Base-by-base conservation (phyloP, 441 rosid species). In the Hypseocharis bilobata region DNA sequence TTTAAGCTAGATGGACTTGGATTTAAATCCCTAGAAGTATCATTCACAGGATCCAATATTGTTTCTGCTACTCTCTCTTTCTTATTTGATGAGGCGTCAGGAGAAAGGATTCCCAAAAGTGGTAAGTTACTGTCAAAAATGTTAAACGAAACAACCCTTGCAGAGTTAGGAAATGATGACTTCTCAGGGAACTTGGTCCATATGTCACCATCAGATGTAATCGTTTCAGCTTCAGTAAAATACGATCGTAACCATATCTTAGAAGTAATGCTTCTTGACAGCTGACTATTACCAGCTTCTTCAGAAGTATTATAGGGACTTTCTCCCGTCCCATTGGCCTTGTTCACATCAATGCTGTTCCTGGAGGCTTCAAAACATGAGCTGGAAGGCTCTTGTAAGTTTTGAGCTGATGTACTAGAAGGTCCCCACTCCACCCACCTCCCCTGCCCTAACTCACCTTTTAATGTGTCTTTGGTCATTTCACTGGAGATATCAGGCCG, bases 351-450 rank as follows among this genome's bases (percentile, higher is more conserved):
- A 14, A 60, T 25, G 60, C n/a, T 63, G 71, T 77, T 58, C 60
- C 75, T 72, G 62, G 71, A 61, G 51, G 74, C 78, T 60, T 74
- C 77, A 72, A 55, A 72, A 70, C 57, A 73, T 55, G 62, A 57
- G 68, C 61, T 47, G 64, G 45, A 70, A 73, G 74, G 61, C 49
- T 68, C 79, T 59, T 59, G 65, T 22, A 32, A 22, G 70, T 62
- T 69, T 60, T 63, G 72, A 69, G 69, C 69, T 63, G 76, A 66
- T 29, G 30, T 26, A 40, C 69, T 59, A 22, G 66, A 71, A 74
- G 99, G 96, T 36, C 96, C 96, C 97, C 99, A 93, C 59, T 89
- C 82, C 70, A 85, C 89, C 99, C 97, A 91, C 70, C 84, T 78
- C 72, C 97, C 99, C 68, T 76, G 74, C 77, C 65, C 75, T 67